Conservation (phyloP, 345 rosid genomes). For the Acer campestre region DNA sequence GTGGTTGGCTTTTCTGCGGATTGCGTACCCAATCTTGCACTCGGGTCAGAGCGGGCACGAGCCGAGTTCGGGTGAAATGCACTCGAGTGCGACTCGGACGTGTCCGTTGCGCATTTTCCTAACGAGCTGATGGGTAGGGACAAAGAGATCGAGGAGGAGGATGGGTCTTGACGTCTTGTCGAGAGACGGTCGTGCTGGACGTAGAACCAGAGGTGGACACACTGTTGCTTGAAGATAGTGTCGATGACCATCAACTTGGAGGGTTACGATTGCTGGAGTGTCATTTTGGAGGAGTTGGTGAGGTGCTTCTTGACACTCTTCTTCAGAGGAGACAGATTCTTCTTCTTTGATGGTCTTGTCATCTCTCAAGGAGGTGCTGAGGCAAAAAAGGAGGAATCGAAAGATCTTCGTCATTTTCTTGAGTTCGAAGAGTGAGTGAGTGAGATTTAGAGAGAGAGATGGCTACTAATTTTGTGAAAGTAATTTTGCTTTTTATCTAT, state of each 20-base stretch:
- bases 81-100: slow-evolving; percentile 77
- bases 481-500: too few relatives aligned
- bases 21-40: slow-evolving; percentile 58
- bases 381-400: too few relatives aligned
- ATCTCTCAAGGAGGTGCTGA: too few relatives aligned
- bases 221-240: slow-evolving; percentile 71
- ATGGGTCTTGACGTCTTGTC: slow-evolving; percentile 51
- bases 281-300: slow-evolving; percentile 5
- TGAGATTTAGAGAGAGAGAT: too few relatives aligned
- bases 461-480: too few relatives aligned
- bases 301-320: background rate
- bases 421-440: too few relatives aligned
- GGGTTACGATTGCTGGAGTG: slow-evolving; percentile 35
- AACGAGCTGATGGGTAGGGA: slow-evolving; percentile 59
- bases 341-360: slow-evolving; percentile 30
- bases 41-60: slow-evolving; percentile 51
- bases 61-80: slow-evolving; percentile 44
- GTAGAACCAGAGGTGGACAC: slow-evolving; percentile 88
- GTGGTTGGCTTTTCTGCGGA: slow-evolving; percentile 47
- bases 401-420: too few relatives aligned
- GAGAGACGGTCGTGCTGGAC: slow-evolving; percentile 79
- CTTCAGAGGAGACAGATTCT: slow-evolving; percentile 29
- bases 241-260: slow-evolving; percentile 84
- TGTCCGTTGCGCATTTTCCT: slow-evolving; percentile 72
- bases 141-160: slow-evolving; percentile 73